Evolutionary conservation across 495 filamentous ascomycete species (phyloP).

Genomic region (Aspergillus taichungensis): DNA sequence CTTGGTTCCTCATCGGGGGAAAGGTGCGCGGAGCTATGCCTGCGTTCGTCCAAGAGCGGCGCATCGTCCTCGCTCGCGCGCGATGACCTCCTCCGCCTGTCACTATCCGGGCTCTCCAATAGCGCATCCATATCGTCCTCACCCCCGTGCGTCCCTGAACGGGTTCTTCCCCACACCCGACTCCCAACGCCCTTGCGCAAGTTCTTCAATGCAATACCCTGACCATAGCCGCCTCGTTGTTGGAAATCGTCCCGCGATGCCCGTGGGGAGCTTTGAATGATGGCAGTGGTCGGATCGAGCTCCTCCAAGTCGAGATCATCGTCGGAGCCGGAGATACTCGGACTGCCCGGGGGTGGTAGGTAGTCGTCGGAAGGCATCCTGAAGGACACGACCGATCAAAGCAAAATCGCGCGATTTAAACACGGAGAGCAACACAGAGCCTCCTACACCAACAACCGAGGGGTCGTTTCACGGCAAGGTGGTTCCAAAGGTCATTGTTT

Average conservation of each 20-base stretch:
- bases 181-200: slow-evolving; percentile 58
- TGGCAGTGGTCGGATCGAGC: slow-evolving; percentile 50
- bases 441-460: slow-evolving; percentile 9
- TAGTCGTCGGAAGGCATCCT: slow-evolving; percentile 38
- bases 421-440: slow-evolving; percentile 6
- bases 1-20: slow-evolving; percentile 22
- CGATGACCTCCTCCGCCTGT: slow-evolving; percentile 23
- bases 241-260: slow-evolving; percentile 33
- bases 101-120: slow-evolving; percentile 41
- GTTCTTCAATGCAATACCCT: slow-evolving; percentile 61
- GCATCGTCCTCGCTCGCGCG: slow-evolving; percentile 56
- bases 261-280: slow-evolving; percentile 25
- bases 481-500: slow-evolving; percentile 15
- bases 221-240: slow-evolving; percentile 36
- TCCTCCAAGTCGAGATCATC: slow-evolving; percentile 60
- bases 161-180: slow-evolving; percentile 46
- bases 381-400: slow-evolving; percentile 1
- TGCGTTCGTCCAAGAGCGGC: slow-evolving; percentile 46
- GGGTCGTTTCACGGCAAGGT: slow-evolving; percentile 19
- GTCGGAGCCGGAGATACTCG: slow-evolving; percentile 39
- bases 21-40: slow-evolving; percentile 22
- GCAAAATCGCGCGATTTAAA: slow-evolving; percentile 2
- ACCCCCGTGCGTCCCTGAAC: slow-evolving; percentile 33
- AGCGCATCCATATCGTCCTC: slow-evolving; percentile 49
- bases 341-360: slow-evolving; percentile 22